phyloP scores from a whole-genome alignment of 2,329 filamentous ascomycete species.

The Fusarium camptoceras region DNA sequence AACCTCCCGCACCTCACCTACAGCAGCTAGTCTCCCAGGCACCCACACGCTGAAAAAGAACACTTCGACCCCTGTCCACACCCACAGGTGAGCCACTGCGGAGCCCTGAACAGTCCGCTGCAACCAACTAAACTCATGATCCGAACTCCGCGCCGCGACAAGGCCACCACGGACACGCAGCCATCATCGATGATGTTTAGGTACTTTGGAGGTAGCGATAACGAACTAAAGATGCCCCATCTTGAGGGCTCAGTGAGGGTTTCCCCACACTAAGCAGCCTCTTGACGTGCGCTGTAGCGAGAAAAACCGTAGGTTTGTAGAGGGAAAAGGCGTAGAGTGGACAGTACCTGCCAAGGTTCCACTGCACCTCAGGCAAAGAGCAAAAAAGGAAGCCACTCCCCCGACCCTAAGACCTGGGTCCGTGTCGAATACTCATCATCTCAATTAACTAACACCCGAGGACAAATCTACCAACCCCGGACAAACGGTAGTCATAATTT shows the following conservation, averaged over 20 bases:
- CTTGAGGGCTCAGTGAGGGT: conserved; percentile 21
- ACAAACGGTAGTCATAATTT: conserved; percentile 42
- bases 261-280: conserved; percentile 43
- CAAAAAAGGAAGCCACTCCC: conserved; percentile 48
- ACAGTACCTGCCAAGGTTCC: conserved; percentile 25
- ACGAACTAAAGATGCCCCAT: conserved; percentile 16
- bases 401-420: conserved; percentile 39
- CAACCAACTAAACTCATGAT: conserved; percentile 25
- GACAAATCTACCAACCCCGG: conserved; percentile 42
- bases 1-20: conserved; percentile 22
- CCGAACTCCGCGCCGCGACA: conserved; percentile 41
- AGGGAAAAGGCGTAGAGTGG: neutral
- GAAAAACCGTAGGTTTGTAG: neutral
- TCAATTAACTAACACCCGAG: conserved; percentile 29
- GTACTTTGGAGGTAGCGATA: conserved; percentile 25
- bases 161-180: conserved; percentile 29
- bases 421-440: conserved; percentile 42
- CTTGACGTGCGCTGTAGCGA: conserved; percentile 27
- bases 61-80: conserved; percentile 36
- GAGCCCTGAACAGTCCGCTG: conserved; percentile 21
- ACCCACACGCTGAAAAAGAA: conserved; percentile 34
- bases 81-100: conserved; percentile 36
- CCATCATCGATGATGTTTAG: conserved; percentile 27
- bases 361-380: conserved; percentile 46
- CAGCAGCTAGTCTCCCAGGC: conserved; percentile 1